phyloP scores from a whole-genome alignment of 768 basidiomycete species.

The Wakefieldia striispora region DNA sequence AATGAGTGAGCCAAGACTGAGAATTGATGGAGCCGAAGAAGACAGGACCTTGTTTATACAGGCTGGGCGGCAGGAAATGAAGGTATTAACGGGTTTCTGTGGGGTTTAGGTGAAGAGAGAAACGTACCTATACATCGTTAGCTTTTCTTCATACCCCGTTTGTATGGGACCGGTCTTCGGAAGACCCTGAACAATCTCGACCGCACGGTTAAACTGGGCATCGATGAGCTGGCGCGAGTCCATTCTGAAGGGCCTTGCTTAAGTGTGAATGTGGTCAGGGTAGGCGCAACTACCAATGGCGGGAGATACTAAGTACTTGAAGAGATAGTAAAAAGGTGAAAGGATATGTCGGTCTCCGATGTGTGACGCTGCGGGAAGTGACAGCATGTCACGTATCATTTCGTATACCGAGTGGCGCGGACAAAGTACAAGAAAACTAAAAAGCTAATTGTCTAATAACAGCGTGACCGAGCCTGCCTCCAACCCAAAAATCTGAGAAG shows the following conservation, averaged over 20 bases:
- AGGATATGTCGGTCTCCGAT: background rate
- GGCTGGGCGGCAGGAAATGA: constrained; percentile 40
- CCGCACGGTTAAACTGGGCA: constrained; percentile 88
- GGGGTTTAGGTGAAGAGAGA: background rate
- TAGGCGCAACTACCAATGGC: background rate
- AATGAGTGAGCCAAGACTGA: constrained; percentile 1
- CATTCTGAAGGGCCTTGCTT: constrained; percentile 37
- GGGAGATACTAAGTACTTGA: too few species aligned
- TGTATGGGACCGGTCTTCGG: constrained; percentile 95
- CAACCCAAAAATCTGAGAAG: background rate
- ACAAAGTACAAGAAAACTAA: background rate
- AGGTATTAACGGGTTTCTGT: constrained; percentile 7
- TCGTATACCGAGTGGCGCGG: background rate
- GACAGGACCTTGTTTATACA: constrained; percentile 86
- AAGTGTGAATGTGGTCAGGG: background rate
- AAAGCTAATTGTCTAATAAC: too few species aligned
- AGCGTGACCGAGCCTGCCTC: too few species aligned
- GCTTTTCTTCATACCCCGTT: constrained; percentile 93
- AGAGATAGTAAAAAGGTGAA: background rate
- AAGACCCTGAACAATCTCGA: constrained; percentile 88
- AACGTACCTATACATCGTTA: constrained; percentile 84
- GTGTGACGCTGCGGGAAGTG: constrained; percentile 14
- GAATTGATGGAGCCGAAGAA: background rate
- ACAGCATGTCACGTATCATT: constrained; percentile 2
- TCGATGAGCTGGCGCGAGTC: constrained; percentile 67